Percentiles rank a stretch among this genome's conserved stretches.
Conservation (phyloP, 805 yeast species). For the Hanseniaspora meyeri region DNA sequence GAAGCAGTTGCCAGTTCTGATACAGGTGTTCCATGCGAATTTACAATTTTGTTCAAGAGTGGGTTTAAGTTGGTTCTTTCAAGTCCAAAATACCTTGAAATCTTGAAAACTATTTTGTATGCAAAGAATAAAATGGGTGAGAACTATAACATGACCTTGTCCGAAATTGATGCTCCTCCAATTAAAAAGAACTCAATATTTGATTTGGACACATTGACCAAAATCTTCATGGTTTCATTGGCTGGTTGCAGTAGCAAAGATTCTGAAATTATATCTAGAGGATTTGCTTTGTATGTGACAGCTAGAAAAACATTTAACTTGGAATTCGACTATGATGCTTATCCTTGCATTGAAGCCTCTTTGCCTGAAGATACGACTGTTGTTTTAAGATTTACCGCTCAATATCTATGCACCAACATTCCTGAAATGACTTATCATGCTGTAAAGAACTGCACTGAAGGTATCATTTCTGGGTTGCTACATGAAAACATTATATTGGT, state of each 20-base stretch:
- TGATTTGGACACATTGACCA: constrained; percentile 40
- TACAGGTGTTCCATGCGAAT: constrained; percentile 40
- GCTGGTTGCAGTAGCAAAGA: constrained; percentile 54
- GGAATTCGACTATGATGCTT: constrained; percentile 45
- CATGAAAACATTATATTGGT: constrained; percentile 20
- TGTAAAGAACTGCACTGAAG: constrained; percentile 23
- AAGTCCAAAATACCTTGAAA: constrained; percentile 45
- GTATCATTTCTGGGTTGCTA: constrained; percentile 20
- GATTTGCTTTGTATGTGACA: constrained; percentile 51
- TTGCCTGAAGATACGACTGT: constrained; percentile 56
- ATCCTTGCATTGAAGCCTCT: constrained; percentile 45
- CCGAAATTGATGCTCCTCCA: constrained; percentile 7
- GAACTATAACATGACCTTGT: constrained; percentile 15
- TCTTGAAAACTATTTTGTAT: constrained; percentile 57
- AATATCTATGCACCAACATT: constrained; percentile 39
- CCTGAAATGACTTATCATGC: constrained; percentile 54
- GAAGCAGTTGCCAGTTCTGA: constrained; percentile 32
- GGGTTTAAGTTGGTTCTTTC: constrained; percentile 32
- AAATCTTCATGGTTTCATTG: constrained; percentile 50
- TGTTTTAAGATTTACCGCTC: constrained; percentile 31
- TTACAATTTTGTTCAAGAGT: constrained; percentile 33
- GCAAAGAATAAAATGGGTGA: constrained; percentile 45
- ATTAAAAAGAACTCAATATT: constrained; percentile 20
- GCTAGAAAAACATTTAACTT: constrained; percentile 48
- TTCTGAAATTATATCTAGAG: constrained; percentile 47